Conservation (phyloP, 306 rosid genomes). For the Cicer arietinum region DNA sequence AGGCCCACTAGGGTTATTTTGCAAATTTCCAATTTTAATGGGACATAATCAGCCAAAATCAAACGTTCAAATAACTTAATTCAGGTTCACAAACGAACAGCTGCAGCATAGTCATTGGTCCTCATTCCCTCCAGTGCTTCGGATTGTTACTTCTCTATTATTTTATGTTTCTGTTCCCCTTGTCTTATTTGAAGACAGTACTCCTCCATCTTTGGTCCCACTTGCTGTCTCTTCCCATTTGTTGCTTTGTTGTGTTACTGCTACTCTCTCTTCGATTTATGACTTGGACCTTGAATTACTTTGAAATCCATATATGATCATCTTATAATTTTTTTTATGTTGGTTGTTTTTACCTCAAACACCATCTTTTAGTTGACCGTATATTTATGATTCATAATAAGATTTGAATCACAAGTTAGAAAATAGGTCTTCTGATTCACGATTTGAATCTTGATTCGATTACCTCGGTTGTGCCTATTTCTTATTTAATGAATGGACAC, state of each 20-base stretch:
- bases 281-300: neutral
- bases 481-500: conserved; percentile 5
- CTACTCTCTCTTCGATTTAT: neutral
- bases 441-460: neutral
- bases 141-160: neutral
- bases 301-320: neutral
- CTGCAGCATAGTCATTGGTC: neutral
- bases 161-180: neutral
- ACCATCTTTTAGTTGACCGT: neutral
- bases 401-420: neutral
- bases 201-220: neutral
- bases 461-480: neutral
- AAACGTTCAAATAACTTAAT: neutral
- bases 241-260: neutral
- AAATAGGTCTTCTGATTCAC: neutral
- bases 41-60: neutral
- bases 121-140: neutral
- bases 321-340: neutral
- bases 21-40: neutral
- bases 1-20: neutral
- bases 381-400: neutral
- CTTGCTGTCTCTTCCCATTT: neutral
- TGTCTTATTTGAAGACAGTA: neutral
- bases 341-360: neutral
- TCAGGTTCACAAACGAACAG: neutral